Percentiles rank a stretch among this genome's conserved stretches.
phyloP scores from a whole-genome alignment of 169 alveolate genomes.

The Plasmodium chabaudi region DNA sequence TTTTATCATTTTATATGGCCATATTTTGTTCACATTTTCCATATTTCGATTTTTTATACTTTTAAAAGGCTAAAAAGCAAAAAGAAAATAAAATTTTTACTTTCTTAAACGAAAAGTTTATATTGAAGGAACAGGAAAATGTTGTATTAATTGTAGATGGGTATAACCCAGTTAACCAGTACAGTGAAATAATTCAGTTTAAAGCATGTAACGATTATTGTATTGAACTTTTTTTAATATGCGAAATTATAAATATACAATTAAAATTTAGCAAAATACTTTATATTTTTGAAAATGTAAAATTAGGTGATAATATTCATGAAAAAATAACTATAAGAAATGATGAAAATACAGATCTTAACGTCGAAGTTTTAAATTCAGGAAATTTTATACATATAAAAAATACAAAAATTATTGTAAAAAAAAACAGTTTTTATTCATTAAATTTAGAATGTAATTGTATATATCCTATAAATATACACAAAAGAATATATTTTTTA shows the following conservation, averaged over 20 bases:
- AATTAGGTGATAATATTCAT: constrained; percentile 47
- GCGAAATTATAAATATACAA: constrained; percentile 63
- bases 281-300: constrained; percentile 47
- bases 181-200: constrained; percentile 59
- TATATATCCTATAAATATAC: constrained; percentile 59
- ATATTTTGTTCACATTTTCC: not conserved
- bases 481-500: constrained; percentile 62
- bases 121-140: constrained; percentile 47
- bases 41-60: not conserved
- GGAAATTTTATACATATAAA: constrained; percentile 42
- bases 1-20: too few species aligned
- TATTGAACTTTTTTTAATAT: constrained; percentile 38
- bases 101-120: constrained; percentile 34
- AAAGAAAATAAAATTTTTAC: constrained; percentile 38
- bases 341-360: constrained; percentile 58
- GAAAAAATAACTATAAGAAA: constrained; percentile 67
- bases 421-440: constrained; percentile 62
- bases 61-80: constrained; percentile 34
- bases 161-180: constrained; percentile 40
- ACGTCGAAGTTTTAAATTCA: constrained; percentile 48
- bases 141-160: constrained; percentile 27
- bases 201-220: constrained; percentile 70
- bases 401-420: constrained; percentile 38
- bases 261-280: constrained; percentile 22
- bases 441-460: constrained; percentile 49